phyloP scores from a whole-genome alignment of 345 rosid species.

The Balakata baccata region DNA sequence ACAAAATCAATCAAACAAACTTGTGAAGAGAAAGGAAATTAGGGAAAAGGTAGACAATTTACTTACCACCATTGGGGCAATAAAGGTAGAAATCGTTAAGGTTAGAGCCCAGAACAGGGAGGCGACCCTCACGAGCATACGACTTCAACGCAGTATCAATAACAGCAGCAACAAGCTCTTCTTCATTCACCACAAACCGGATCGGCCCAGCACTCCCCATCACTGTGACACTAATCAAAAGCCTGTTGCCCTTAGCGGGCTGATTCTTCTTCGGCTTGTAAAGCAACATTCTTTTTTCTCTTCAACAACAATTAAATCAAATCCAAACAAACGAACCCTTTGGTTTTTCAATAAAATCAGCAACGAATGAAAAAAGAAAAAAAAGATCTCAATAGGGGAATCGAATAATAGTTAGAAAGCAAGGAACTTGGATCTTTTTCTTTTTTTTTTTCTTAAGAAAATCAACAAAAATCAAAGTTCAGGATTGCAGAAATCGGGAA shows the following conservation, averaged over 20 bases:
- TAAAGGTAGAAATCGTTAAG: constrained; percentile 80
- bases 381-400: not conserved
- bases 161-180: constrained; percentile 66
- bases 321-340: not conserved
- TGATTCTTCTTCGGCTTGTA: constrained; percentile 83
- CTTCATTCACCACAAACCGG: constrained; percentile 80
- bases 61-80: constrained; percentile 49
- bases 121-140: constrained; percentile 98
- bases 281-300: constrained; percentile 47
- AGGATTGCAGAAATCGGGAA: no score
- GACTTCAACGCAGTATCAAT: constrained; percentile 75
- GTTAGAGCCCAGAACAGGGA: constrained; percentile 81
- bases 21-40: not conserved
- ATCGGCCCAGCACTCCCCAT: constrained; percentile 95
- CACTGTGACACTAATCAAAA: constrained; percentile 75
- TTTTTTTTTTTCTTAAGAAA: not conserved
- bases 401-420: not conserved
- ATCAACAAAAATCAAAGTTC: not conserved
- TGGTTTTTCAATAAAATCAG: not conserved
- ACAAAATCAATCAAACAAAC: not conserved
- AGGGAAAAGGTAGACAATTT: not conserved
- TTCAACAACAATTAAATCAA: not conserved
- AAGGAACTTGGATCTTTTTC: not conserved
- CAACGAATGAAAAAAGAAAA: not conserved
- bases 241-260: constrained; percentile 57